phyloP scores from a whole-genome alignment of 2,329 filamentous ascomycete genomes.

The Trichoderma koningiopsis region DNA sequence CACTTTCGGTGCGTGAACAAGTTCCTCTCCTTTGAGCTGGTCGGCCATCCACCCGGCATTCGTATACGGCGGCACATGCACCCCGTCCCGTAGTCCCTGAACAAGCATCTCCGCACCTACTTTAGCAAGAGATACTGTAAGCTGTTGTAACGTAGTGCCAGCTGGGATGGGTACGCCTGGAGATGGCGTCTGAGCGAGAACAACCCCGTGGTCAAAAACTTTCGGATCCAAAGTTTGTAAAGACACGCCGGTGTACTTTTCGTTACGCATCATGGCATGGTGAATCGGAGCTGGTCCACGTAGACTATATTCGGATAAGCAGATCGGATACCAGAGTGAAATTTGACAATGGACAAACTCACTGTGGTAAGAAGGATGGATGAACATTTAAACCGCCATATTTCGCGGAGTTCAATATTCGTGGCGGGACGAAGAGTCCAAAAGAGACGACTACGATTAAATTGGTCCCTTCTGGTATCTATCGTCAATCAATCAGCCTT shows the following conservation, averaged over 20 bases:
- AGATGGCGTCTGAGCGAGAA: conserved; percentile 69
- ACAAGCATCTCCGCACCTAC: conserved; percentile 73
- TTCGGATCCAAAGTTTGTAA: conserved; percentile 81
- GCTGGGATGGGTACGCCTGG: conserved; percentile 58
- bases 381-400: conserved; percentile 95
- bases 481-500: conserved; percentile 22
- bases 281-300: conserved; percentile 86
- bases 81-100: conserved; percentile 59
- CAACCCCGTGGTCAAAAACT: conserved; percentile 75
- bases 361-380: conserved; percentile 87
- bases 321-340: neutral
- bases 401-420: conserved; percentile 67
- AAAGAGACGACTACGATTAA: conserved; percentile 93
- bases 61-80: conserved; percentile 66
- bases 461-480: conserved; percentile 67
- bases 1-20: conserved; percentile 71
- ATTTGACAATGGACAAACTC: conserved; percentile 32
- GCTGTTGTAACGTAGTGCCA: conserved; percentile 46
- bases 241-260: conserved; percentile 69
- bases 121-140: conserved; percentile 56
- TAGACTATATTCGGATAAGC: conserved; percentile 55
- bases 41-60: conserved; percentile 38
- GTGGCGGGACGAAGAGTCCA: conserved; percentile 80
- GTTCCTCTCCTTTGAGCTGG: conserved; percentile 28
- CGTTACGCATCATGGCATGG: conserved; percentile 70